Conservation (phyloP, 345 rosid genomes). For the Ailanthus altissimus region DNA sequence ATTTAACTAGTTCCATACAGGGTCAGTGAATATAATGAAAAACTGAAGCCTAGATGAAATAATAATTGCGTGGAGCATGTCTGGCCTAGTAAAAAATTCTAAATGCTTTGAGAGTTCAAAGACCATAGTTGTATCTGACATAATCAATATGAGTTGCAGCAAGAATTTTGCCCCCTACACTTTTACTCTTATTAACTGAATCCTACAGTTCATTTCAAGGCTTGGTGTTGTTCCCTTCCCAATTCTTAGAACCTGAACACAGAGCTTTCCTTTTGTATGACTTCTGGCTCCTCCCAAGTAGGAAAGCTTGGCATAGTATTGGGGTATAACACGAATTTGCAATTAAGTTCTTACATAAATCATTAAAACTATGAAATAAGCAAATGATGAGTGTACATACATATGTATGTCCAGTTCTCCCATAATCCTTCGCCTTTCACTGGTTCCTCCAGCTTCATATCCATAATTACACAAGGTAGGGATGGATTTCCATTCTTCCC, state of each 20-base stretch:
- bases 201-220: neutral
- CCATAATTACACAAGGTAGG: neutral
- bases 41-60: neutral
- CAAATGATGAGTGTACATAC: neutral
- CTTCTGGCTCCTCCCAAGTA: neutral
- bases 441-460: neutral
- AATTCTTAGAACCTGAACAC: neutral
- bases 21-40: neutral
- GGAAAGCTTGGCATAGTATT: neutral
- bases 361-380: neutral
- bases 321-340: neutral
- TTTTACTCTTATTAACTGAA: neutral
- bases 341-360: neutral
- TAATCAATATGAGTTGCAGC: neutral
- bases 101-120: neutral
- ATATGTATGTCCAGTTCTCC: conserved; percentile 9
- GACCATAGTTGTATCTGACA: neutral
- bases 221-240: neutral
- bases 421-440: neutral
- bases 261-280: neutral
- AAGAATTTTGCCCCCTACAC: neutral
- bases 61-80: neutral
- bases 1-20: neutral
- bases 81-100: neutral
- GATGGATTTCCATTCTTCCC: conserved; percentile 7